phyloP scores from a whole-genome alignment of 345 rosid species.

The Gossypium turneri region DNA sequence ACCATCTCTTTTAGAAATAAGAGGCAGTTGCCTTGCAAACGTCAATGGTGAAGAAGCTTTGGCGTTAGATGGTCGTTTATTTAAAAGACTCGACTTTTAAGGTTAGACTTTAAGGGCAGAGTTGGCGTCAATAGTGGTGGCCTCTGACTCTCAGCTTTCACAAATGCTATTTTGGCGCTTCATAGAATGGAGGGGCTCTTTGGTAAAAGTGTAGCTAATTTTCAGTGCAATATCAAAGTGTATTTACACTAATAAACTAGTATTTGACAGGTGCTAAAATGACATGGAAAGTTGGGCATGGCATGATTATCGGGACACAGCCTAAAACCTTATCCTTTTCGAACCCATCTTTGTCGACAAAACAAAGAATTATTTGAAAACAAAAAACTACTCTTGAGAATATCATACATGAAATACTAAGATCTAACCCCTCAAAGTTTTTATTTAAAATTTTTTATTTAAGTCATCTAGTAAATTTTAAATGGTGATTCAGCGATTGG shows the following conservation, averaged over 20 bases:
- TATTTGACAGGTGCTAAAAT: not conserved
- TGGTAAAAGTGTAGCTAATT: not conserved
- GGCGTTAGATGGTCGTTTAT: not conserved
- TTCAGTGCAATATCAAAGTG: not conserved
- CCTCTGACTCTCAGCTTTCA: not conserved
- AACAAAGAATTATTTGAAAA: not conserved
- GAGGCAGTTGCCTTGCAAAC: not conserved
- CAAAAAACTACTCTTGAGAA: not conserved
- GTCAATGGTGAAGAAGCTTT: not conserved
- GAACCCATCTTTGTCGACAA: not conserved
- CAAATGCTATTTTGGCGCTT: not conserved
- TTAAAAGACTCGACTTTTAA: not conserved
- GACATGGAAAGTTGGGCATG: not conserved
- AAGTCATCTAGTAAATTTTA: no score
- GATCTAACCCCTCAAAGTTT: no score
- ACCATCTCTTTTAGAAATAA: constrained; percentile 5
- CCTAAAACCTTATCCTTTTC: not conserved
- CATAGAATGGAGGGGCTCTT: not conserved
- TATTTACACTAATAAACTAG: not conserved
- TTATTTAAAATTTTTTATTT: no score
- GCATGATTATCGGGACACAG: not conserved
- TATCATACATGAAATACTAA: no score
- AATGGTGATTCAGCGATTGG: fast-evolving
- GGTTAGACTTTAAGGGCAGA: not conserved
- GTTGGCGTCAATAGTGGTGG: no score